Conservation (phyloP, 805 yeast species). For the Spathaspora arborariae region DNA sequence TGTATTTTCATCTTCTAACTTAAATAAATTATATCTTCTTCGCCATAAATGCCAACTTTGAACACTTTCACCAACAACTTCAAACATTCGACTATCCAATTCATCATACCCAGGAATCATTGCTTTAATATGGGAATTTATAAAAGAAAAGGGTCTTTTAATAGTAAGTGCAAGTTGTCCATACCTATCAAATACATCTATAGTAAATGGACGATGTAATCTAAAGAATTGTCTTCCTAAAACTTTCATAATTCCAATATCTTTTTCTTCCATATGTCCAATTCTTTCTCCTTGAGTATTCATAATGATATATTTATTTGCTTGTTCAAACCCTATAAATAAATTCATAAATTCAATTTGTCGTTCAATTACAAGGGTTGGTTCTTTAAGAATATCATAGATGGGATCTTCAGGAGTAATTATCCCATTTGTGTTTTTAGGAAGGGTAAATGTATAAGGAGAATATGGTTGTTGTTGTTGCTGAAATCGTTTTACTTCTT, state of each 20-base stretch:
- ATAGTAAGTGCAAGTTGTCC: conserved; percentile 64
- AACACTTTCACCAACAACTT: conserved; percentile 74
- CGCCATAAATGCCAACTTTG: conserved; percentile 97
- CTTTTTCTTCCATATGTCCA: conserved; percentile 83
- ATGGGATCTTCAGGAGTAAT: conserved; percentile 58
- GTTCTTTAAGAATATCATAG: conserved; percentile 63
- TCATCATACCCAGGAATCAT: conserved; percentile 51
- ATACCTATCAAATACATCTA: conserved; percentile 63
- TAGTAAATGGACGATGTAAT: conserved; percentile 80
- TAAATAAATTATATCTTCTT: conserved; percentile 77
- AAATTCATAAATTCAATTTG: conserved; percentile 86
- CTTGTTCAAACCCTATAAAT: conserved; percentile 87
- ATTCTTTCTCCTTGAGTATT: conserved; percentile 69
- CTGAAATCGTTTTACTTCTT: conserved; percentile 25
- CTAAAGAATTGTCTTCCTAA: conserved; percentile 81
- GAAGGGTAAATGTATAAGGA: conserved; percentile 29
- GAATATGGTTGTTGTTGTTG: conserved; percentile 13
- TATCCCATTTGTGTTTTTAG: conserved; percentile 46
- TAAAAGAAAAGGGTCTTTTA: conserved; percentile 78
- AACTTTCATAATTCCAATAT: conserved; percentile 61
- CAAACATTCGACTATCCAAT: conserved; percentile 35
- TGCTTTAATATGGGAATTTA: conserved; percentile 83
- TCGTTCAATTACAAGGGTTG: conserved; percentile 83
- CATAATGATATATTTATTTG: conserved; percentile 72
- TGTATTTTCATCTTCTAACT: conserved; percentile 37